Base-by-base conservation (phyloP, 2,329 filamentous ascomycete species). In the Cladosporium halotolerans region DNA sequence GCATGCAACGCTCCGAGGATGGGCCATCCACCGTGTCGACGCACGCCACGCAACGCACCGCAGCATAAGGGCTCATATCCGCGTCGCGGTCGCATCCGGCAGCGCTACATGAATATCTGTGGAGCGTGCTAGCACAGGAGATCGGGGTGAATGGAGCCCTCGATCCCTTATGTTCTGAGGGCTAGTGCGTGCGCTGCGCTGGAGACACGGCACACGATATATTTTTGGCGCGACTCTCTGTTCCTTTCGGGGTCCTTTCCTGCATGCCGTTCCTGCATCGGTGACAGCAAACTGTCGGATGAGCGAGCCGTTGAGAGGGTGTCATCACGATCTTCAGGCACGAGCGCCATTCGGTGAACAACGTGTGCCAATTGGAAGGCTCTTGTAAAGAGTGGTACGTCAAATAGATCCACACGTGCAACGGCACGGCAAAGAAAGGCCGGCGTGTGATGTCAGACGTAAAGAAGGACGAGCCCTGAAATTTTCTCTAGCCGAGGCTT, bases 261-360 rank as follows among this genome's bases (percentile, higher is more conserved):
- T 34, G 32, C 38, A 28, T 42, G 47, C 40, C 45, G 36, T 39
- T n/a, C 11, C 36, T 39, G 36, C 36, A 39, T 39, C 16, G 8
- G 2, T 39, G 45, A 47, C 45, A 47, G 45, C 11, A 47, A 38
- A 47, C 33, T 16, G 34, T 39, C 31, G 39, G 47, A 42, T 14
- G 28, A 50, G 31, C 10, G 47, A 3, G 28, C 18, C 48, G 31
- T 38, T 51, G 48, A 44, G 39, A 51, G 13, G 9, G 16, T 19
- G 36, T 39, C 36, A 51, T 51, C 48, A n/a, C 40, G 48, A 51
- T 51, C 40, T 51, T 51, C 48, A 51, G 48, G 48, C 39, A 51
- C 48, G 34, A 33, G 33, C 11, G 13, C 44, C 39, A 40, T 44
- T 42, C 44, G 40, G 39, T 23, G 18, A 38, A 33, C n/a, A 28